Conservation (phyloP, 2,329 filamentous ascomycete genomes). For the Alternaria triticina region DNA sequence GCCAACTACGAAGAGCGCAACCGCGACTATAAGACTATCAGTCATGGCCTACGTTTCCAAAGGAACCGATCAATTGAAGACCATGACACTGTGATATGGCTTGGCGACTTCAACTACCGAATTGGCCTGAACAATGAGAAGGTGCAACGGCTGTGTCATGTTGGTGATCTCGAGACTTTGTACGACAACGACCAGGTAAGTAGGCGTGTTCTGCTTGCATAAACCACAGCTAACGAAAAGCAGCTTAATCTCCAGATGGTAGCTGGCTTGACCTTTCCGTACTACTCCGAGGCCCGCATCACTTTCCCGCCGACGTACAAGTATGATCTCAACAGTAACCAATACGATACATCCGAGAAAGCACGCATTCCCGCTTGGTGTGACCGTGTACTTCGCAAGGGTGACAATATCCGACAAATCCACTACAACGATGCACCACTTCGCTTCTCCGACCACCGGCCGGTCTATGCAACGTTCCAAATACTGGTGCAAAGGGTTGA, state of each 20-base stretch:
- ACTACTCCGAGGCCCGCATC: slow-evolving; percentile 88
- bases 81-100: slow-evolving; percentile 86
- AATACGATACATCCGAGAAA: slow-evolving; percentile 95
- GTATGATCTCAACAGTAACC: slow-evolving; percentile 86
- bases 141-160: slow-evolving; percentile 75
- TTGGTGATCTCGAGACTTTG: slow-evolving; percentile 74
- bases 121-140: slow-evolving; percentile 83
- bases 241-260: slow-evolving; percentile 96
- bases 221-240: slow-evolving; percentile 29
- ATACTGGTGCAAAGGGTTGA: slow-evolving; percentile 83
- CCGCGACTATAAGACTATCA: slow-evolving; percentile 88
- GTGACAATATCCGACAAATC: slow-evolving; percentile 79
- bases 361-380: slow-evolving; percentile 96
- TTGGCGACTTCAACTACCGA: slow-evolving; percentile 98
- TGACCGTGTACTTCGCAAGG: slow-evolving; percentile 88
- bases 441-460: slow-evolving; percentile 93
- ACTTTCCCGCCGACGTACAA: slow-evolving; percentile 94
- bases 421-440: slow-evolving; percentile 84
- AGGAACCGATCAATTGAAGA: slow-evolving; percentile 89
- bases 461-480: slow-evolving; percentile 88
- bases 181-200: slow-evolving; percentile 89
- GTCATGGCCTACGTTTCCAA: slow-evolving; percentile 86
- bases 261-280: slow-evolving; percentile 84
- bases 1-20: slow-evolving; percentile 97
- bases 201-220: neutral